A percentile compares a stretch with the other conserved stretches of the same genome.
Conservation (phyloP, 805 yeast genomes). For the Candida pini region DNA sequence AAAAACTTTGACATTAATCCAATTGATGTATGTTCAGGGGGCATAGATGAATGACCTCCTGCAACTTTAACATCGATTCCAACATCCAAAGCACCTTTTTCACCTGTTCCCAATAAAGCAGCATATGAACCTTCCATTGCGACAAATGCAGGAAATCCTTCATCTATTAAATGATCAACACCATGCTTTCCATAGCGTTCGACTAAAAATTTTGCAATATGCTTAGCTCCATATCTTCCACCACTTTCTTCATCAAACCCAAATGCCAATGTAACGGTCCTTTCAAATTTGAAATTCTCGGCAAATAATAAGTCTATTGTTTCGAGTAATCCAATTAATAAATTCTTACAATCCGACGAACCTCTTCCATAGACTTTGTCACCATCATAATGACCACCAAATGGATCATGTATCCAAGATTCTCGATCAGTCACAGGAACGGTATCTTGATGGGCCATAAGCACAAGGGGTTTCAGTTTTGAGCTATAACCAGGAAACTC, state of each 20-base stretch:
- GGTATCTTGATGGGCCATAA: conserved; percentile 47
- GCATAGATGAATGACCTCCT: conserved; percentile 49
- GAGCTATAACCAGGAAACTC: conserved; percentile 45
- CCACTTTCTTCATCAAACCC: conserved; percentile 47
- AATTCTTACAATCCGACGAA: conserved; percentile 38
- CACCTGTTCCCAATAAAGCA: conserved; percentile 42
- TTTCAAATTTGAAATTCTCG: conserved; percentile 33
- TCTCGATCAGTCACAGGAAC: conserved; percentile 44
- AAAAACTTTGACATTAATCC: conserved; percentile 41
- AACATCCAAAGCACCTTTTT: conserved; percentile 42
- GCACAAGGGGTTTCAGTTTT: conserved; percentile 36
- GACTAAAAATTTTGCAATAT: conserved; percentile 31
- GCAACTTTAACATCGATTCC: conserved; percentile 37
- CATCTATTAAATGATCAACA: conserved; percentile 40
- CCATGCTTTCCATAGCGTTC: conserved; percentile 37
- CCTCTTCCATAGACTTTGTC: conserved; percentile 36
- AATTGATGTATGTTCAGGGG: conserved; percentile 44
- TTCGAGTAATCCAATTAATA: conserved; percentile 35
- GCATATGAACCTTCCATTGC: conserved; percentile 35
- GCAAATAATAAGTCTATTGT: conserved; percentile 26
- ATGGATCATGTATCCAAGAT: conserved; percentile 36
- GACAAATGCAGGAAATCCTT: conserved; percentile 32
- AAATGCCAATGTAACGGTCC: conserved; percentile 41
- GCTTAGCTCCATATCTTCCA: conserved; percentile 27
- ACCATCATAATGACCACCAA: conserved; percentile 34